Evolutionary conservation across 805 yeast species (phyloP), one percentile per base, ranked within the genome.

Genomic region (Metahyphopichia silvanorum): DNA sequence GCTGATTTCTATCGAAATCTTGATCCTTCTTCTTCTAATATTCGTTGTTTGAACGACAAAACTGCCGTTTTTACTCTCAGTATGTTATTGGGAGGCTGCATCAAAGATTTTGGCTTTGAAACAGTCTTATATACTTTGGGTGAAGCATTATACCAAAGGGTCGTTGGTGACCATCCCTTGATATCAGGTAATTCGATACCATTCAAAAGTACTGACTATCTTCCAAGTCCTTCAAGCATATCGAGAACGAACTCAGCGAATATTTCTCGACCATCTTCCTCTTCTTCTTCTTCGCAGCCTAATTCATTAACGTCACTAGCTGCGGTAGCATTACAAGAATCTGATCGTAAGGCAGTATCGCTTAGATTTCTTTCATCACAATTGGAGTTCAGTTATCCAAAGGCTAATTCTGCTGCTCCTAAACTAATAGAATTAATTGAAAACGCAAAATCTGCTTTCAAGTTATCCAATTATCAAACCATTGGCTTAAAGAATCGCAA

Each of bases 41-140:
- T 55, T 34, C 42, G 51, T 6, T 54, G 53, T 40, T 42, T 77
- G 21, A 66, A 59, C 33, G 79, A 77, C 37, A 72, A 64, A 16
- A 68, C 73, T 18, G 80, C 82, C 0, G 63, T 73, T 0, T 67
- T 76, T 32, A 58, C 84, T 4, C 60, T 83, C 28, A 71, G 71
- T 43, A 74, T 79, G 23, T 49, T 82, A 16, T 50, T 84, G 14
- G 94, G 93, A 2, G 79, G 82, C 7, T 73, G 86, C 39, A 71
- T 82, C 22, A 80, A 77, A 40, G 95, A 86, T 55, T 86, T 80
- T 60, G 94, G 95, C 1, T 86, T 86, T 51, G 88, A 86, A 47
- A 51, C 70, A 3, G 68, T 80, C n/a, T 59, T 83, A 36, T 69
- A 69, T 37, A 80, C 84, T 3, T 54, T 86, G 17, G 74, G 85